phyloP scores from a whole-genome alignment of 192 early-diverging fungal species.

The Fimicolochytrium jonesii region DNA sequence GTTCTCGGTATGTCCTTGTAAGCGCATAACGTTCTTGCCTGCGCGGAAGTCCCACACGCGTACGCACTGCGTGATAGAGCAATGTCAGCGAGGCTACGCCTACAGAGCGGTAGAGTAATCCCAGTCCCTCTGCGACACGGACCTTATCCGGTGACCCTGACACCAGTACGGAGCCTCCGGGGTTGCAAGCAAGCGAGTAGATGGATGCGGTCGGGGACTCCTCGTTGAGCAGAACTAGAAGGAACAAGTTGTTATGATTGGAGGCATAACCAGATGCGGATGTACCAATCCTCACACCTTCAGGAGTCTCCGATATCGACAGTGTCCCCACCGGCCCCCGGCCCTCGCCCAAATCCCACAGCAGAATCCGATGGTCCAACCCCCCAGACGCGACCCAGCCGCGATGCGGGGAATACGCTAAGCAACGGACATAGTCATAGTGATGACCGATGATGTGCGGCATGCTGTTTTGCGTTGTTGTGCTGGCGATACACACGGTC shows the following conservation, averaged over 20 bases:
- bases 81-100: neutral
- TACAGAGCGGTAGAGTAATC: neutral
- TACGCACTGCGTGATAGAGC: conserved; percentile 49
- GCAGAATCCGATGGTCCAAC: conserved; percentile 76
- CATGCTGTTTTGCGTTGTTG: conserved; percentile 18
- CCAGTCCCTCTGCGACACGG: no score
- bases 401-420: conserved; percentile 69
- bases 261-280: no score
- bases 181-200: conserved; percentile 83
- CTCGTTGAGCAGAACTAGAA: conserved; percentile 29
- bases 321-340: conserved; percentile 12
- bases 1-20: conserved; percentile 94
- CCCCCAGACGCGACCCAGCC: conserved; percentile 87
- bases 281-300: no score
- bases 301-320: conserved; percentile 8
- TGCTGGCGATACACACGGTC: conserved; percentile 67
- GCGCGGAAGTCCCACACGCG: conserved; percentile 86
- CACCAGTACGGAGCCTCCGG: conserved; percentile 71
- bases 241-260: conserved; percentile 3
- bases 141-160: conserved; percentile 90
- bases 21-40: conserved; percentile 60
- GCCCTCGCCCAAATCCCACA: conserved; percentile 84
- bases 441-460: conserved; percentile 73
- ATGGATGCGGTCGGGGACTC: conserved; percentile 65
- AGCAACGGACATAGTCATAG: conserved; percentile 85